Percentiles rank a stretch among this genome's conserved stretches.
Conservation (phyloP, 176 grass and related monocot genomes). For the Calamus simplicifolius region DNA sequence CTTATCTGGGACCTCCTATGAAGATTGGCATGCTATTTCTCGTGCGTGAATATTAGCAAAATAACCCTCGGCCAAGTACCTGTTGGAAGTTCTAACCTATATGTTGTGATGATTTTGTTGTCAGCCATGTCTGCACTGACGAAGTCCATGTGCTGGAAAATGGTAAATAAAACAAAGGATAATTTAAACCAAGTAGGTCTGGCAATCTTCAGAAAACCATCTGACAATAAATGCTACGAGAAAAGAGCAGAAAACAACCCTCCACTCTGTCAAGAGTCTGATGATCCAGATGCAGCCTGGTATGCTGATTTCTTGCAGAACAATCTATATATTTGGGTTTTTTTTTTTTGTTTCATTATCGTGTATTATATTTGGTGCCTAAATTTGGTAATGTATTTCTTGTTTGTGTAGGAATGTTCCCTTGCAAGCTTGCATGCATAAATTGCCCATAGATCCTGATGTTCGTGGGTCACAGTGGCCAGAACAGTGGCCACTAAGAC, state of each 20-base stretch:
- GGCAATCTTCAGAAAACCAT: conserved; percentile 67
- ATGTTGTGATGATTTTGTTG: too few relatives aligned
- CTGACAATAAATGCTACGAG: conserved; percentile 54
- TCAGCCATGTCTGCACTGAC: conserved; percentile 65
- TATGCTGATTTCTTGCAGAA: conserved; percentile 10
- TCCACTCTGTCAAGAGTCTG: conserved; percentile 49
- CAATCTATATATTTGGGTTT: conserved; percentile 2
- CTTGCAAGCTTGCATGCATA: conserved; percentile 66
- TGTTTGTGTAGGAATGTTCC: conserved; percentile 53
- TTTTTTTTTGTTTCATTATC: conserved; percentile 1
- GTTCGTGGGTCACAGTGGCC: conserved; percentile 59
- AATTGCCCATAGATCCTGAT: conserved; percentile 32
- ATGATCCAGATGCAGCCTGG: conserved; percentile 79
- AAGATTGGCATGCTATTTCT: too few relatives aligned
- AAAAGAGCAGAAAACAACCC: conserved; percentile 42
- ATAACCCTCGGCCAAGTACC: too few relatives aligned
- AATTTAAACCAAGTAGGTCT: conserved; percentile 52
- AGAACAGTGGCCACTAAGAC: conserved; percentile 61
- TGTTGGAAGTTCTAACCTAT: too few relatives aligned
- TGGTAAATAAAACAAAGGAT: conserved; percentile 68
- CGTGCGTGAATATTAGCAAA: too few relatives aligned
- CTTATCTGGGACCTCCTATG: too few relatives aligned
- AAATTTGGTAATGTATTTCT: not conserved
- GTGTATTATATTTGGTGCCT: conserved; percentile 3
- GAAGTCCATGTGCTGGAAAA: conserved; percentile 79